Evolutionary conservation across 345 rosid genomes (phyloP).

Genomic region (Sisymbrium irio): DNA sequence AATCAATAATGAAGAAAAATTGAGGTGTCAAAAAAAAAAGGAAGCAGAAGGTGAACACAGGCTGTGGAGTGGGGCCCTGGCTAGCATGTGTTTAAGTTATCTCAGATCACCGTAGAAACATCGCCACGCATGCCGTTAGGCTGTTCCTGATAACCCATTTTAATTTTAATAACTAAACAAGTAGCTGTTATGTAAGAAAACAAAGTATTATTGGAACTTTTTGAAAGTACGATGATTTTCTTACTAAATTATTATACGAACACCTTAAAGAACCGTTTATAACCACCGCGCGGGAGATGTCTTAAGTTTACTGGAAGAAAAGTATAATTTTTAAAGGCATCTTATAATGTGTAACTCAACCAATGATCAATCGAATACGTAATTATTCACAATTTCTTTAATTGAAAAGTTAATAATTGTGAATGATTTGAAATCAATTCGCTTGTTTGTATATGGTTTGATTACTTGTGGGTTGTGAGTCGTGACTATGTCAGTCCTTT

Average conservation of each 20-base stretch:
- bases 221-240: background rate
- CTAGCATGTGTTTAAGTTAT: constrained; percentile 16
- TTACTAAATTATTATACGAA: background rate
- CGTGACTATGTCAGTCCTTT: constrained; percentile 19
- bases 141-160: background rate
- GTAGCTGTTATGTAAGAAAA: background rate
- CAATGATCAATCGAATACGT: background rate
- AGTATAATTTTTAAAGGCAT: background rate
- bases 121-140: constrained; percentile 16
- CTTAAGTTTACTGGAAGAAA: constrained; percentile 16
- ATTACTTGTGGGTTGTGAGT: constrained; percentile 26
- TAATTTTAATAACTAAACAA: background rate
- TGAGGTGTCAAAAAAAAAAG: background rate
- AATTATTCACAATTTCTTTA: background rate
- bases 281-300: constrained; percentile 25
- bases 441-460: constrained; percentile 26
- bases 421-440: constrained; percentile 18
- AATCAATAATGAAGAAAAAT: background rate
- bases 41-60: constrained; percentile 1
- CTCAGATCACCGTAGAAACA: constrained; percentile 27
- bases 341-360: background rate
- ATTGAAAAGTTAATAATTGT: background rate
- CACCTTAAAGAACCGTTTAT: constrained; percentile 1
- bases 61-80: constrained; percentile 15
- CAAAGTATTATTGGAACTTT: background rate